A percentile compares a stretch with the other conserved stretches of the same genome.
These are phyloP conservation scores for Simmondsia chinensis DNA, from an alignment of 148 eudicot genomes.

Conservation along the genomic window DNA sequence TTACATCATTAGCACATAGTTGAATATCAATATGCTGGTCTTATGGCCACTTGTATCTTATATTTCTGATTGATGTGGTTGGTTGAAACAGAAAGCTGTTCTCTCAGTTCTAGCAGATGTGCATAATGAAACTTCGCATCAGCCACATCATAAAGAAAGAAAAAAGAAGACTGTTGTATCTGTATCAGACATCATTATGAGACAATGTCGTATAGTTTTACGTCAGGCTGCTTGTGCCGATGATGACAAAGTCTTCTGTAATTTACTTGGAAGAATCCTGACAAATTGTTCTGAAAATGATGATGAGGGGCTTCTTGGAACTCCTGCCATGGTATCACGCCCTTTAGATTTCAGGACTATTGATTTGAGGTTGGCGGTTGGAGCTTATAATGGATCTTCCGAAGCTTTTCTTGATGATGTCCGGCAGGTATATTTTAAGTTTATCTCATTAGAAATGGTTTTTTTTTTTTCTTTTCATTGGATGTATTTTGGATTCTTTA, in stretches of 20 bases:
- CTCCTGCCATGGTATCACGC: slow-evolving; percentile 54
- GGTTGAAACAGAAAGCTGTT: slow-evolving; percentile 59
- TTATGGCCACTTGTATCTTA: too few relatives aligned
- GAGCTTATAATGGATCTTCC: slow-evolving; percentile 55
- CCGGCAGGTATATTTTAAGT: slow-evolving; percentile 41
- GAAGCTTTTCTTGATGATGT: slow-evolving; percentile 69
- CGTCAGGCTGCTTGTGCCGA: slow-evolving; percentile 44
- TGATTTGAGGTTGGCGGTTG: slow-evolving; percentile 62
- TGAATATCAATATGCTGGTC: too few relatives aligned
- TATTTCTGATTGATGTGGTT: slow-evolving; percentile 5
- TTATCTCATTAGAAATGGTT: neutral
- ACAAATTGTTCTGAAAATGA: slow-evolving; percentile 31
- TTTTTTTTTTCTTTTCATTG: neutral
- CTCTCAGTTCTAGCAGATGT: slow-evolving; percentile 44
- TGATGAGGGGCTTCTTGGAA: slow-evolving; percentile 55
- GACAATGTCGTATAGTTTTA: slow-evolving; percentile 39
- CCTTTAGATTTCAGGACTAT: slow-evolving; percentile 60
- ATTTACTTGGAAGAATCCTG: slow-evolving; percentile 45
- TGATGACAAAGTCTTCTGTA: slow-evolving; percentile 36
- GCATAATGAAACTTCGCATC: slow-evolving; percentile 16
- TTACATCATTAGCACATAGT: too few relatives aligned
- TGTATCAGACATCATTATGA: slow-evolving; percentile 43
- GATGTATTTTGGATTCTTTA: neutral
- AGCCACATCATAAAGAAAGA: slow-evolving; percentile 23
- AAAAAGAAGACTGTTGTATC: slow-evolving; percentile 25